Evolutionary conservation across 805 yeast genomes (phyloP), one percentile per base, ranked within the genome.

Genomic region (Saturnispora zaruensis): DNA sequence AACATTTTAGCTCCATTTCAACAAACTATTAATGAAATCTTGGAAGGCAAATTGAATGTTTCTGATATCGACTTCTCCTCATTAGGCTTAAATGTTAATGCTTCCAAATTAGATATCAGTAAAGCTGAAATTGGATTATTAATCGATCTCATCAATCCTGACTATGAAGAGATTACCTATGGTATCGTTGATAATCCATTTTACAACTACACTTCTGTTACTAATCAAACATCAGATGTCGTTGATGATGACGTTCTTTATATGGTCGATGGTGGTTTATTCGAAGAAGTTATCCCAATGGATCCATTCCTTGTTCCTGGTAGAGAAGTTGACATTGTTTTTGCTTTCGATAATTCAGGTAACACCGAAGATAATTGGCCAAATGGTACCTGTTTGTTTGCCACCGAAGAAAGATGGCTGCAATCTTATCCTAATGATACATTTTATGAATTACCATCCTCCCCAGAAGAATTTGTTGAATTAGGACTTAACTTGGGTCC

Each of bases 381-480:
- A 33, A 72, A 77, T 57, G 90, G 89, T 43, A 56, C 76, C 2
- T 71, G 87, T 3, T 61, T 84, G 44, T 72, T 67, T 34, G 60
- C 63, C 18, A 78, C 85, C 7, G 77, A 72, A 58, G 69, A 71
- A 51, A 73, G 87, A 55, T 75, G 78, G 57, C 50, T 54, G 3
- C 47, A 56, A 14, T 71, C 73, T 49, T 81, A 79, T 41, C 69
- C 73, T 49, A 75, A 77, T 44, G 75, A 81, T 18, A 65, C 78
- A 2, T 84, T 82, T 69, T 93, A 93, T 16, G 74, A 81, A 53
- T 84, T 87, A 32, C 95, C 96, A 23, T 37, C 46, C 1, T 82
- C 79, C 56, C 64, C 60, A 7, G 67, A 72, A 38, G 77, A 87
- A 1, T 84, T 87, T 61, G 63, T 76, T 33, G 71, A 73, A 47